Base-by-base conservation (phyloP, 805 yeast species). In the Tetrapisispora iriomotensis region DNA sequence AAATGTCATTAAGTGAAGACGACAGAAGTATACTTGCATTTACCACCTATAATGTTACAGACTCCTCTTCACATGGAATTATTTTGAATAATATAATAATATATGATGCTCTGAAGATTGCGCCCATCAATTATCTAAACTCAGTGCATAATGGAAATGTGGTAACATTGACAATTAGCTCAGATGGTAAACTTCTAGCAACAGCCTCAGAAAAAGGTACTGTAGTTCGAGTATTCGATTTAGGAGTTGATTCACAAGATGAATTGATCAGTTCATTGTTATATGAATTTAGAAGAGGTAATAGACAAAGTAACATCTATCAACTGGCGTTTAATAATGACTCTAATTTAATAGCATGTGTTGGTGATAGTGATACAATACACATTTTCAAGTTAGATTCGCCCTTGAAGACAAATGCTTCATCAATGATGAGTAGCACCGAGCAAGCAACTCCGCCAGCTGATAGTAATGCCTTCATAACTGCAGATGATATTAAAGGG, bases 321-420 rank as follows among this genome's bases (percentile, higher is more conserved):
- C 79, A 85, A 34, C 63, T 87, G 39, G 66, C 71, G 28, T 86
- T 87, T 60, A 79, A 82, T 48, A 59, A 68, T 19, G 74, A 75
- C 40, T 71, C 81, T 34, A 66, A 68, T 2, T 67, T 79, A 39
- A 65, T 88, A n/a, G 77, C 81, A n/a, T 92, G 88, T 34, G 76
- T 87, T 4, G 80, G 90, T 29, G 76, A 86, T 26, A 81, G 94
- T 12, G 94, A 82, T 23, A 87, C 96, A 0, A 82, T 87, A n/a
- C 96, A 87, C 57, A 74, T 87, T 17, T 87, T 87, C 64, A 67
- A 82, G 38, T 57, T 86, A 39, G 77, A 77, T 1, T 76, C 71
- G 24, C 13, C 10, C 12, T 3, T 13, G 8, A 31, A 4, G 4
- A 5, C 10, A 14, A 31, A 14, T 17, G 7, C 6, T 6, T 6